Base-by-base conservation (phyloP, 1,284 basidiomycete species). In the Moniliella sp. region DNA sequence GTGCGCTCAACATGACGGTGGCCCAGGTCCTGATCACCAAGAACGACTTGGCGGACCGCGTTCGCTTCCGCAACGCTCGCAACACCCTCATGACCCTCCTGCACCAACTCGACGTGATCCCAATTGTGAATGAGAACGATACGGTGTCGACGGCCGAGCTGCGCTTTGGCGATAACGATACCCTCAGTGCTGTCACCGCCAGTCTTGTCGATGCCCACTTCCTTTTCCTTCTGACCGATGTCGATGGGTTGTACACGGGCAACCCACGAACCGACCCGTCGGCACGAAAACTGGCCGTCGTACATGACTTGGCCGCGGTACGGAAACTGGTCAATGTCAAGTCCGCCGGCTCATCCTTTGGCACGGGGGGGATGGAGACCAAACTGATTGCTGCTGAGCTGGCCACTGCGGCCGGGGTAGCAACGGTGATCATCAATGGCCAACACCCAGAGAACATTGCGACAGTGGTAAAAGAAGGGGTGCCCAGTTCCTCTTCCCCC, bases 121-220 rank as follows among this genome's bases (percentile, higher is more conserved):
- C 56, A 10, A 59, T 59, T 27, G 55, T 59, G 10, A 59, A 59
- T 36, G 56, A 59, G 32, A 59, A 59, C 34, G 56, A 59, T 29
- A 59, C 56, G 2, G 56, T 59, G 10, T 49, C 46, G 2, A 47
- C 54, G 12, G 49, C 47, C 2, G 88, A 99, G 75, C 91, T 97
- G 47, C 88, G 88, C 76, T 99, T 97, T 53, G 88, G 91, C 31
- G 91, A 97, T 65, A 97, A 97, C 57, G 91, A 99, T 59, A 94
- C 88, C 0, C 67, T 99, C 12, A 93, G 84, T 16, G 88, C 88
- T 13, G 86, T 97, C 48, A 84, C 88, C 1, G 79, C 84, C 1
- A 81, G 81, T 3, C 86, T 99, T 74, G 76, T 94, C 15, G 82
- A 93, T 47, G 88, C 88, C 10, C 86, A 97, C 61, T 97, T 84